These are phyloP conservation scores for Candida germanica DNA, from an alignment of 805 yeast genomes.

Conservation along the genomic window DNA sequence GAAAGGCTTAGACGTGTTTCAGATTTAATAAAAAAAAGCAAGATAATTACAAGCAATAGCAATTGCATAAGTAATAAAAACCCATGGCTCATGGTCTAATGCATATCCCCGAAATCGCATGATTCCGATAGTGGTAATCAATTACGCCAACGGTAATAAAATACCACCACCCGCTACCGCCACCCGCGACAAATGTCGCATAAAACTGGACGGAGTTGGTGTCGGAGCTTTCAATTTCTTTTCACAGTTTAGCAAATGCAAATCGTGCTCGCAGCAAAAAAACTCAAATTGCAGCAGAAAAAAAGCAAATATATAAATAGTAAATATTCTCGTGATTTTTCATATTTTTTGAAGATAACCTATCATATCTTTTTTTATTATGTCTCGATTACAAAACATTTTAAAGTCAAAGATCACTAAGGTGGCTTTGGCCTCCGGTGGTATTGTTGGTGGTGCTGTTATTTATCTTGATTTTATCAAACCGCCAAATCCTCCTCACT, in stretches of 20 bases:
- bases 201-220: too few species aligned
- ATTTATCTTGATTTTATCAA: slow-evolving; percentile 40
- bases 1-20: too few species aligned
- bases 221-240: not conserved
- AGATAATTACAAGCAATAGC: too few species aligned
- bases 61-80: too few species aligned
- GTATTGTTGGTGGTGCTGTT: slow-evolving; percentile 34
- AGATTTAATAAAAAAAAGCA: too few species aligned
- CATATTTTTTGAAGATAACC: not conserved
- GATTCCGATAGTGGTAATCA: too few species aligned
- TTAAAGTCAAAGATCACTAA: slow-evolving; percentile 27
- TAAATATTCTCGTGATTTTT: not conserved
- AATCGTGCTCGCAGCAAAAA: not conserved
- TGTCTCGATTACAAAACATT: slow-evolving; percentile 12
- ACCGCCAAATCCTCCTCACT: slow-evolving; percentile 27
- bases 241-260: not conserved
- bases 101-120: too few species aligned
- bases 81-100: too few species aligned
- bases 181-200: too few species aligned
- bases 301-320: too few species aligned
- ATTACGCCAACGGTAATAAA: too few species aligned
- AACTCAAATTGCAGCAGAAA: not conserved
- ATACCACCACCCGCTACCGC: too few species aligned
- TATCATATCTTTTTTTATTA: not conserved
- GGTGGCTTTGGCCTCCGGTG: slow-evolving; percentile 28